phyloP scores from a whole-genome alignment of 176 grass and related monocot species.

The Musa troglodytarum region DNA sequence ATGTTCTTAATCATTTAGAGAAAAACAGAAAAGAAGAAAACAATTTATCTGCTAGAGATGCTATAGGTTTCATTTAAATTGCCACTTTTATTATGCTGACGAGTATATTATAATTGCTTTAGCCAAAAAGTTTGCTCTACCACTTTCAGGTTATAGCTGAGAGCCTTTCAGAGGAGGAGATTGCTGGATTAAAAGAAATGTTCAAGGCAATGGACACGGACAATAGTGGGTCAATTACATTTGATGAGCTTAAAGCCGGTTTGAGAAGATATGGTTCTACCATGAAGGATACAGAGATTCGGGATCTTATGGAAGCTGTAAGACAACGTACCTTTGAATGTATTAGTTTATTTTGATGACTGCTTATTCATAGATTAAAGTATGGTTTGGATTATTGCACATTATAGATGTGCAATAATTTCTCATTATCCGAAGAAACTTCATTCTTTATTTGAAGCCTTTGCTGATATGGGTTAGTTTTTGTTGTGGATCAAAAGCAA shows the following conservation, averaged over 20 bases:
- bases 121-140: neutral
- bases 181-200: constrained; percentile 96
- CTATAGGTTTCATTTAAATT: neutral
- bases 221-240: constrained; percentile 91
- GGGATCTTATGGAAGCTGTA: constrained; percentile 97
- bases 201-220: constrained; percentile 95
- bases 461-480: too few relatives aligned
- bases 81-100: neutral
- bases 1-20: neutral
- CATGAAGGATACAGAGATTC: constrained; percentile 94
- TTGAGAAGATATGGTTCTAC: constrained; percentile 87
- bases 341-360: neutral
- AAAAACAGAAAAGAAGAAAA: neutral
- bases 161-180: constrained; percentile 97
- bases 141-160: constrained; percentile 79
- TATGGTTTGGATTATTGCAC: neutral
- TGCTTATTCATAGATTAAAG: neutral
- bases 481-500: too few relatives aligned
- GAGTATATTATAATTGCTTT: neutral
- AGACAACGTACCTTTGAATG: constrained; percentile 18
- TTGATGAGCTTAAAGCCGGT: constrained; percentile 94
- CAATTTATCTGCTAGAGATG: neutral
- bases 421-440: too few relatives aligned
- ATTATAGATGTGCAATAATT: neutral
- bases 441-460: too few relatives aligned